Evolutionary conservation across 805 yeast genomes (phyloP), one percentile per base, ranked within the genome.

Genomic region (Candida piceae): DNA sequence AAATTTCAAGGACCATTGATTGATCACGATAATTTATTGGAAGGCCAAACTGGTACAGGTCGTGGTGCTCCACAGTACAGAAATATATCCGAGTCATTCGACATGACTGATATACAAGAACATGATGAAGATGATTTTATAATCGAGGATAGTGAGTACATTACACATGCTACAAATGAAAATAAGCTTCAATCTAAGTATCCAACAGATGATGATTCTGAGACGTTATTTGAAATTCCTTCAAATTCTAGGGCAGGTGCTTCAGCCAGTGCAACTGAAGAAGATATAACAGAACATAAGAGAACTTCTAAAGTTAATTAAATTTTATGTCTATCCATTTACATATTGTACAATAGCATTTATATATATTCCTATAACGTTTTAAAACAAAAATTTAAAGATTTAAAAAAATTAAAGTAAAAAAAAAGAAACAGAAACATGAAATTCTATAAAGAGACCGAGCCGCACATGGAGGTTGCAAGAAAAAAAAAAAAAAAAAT

Each of bases 1-100:
- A 68, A 72, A 39, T 83, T 84, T 60, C 74, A 70, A 25, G 84
- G 88, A 0, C 93, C 93, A 0, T 58, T 65, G 18, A 58, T 75
- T 7, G 78, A 74, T 34, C 42, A 43, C 20, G 48, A 49, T 25
- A 10, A 36, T 21, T 31, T 28, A 3, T 33, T 35, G 7, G 56
- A 51, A 28, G 16, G 17, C 7, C 19, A 17, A 7, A 3, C 32
- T 5, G 32, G 22, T 10, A 8, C 26, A 3, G 22, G 22, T 20
- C 6, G 8, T 20, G 22, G 6, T 9, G 9, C 22, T 9, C 6
- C 9, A 7, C 22, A 20, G n/a, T n/a, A n/a, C n/a, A n/a, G n/a
- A n/a, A n/a, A n/a, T n/a, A n/a, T n/a, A n/a, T n/a, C n/a, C n/a
- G n/a, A n/a, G n/a, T n/a, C n/a, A n/a, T 20, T 24, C 12, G 25